Evolutionary conservation across 2,329 filamentous ascomycete genomes (phyloP), one percentile per base, ranked within the genome.

Genomic region (Sodiomyces alkalinus): DNA sequence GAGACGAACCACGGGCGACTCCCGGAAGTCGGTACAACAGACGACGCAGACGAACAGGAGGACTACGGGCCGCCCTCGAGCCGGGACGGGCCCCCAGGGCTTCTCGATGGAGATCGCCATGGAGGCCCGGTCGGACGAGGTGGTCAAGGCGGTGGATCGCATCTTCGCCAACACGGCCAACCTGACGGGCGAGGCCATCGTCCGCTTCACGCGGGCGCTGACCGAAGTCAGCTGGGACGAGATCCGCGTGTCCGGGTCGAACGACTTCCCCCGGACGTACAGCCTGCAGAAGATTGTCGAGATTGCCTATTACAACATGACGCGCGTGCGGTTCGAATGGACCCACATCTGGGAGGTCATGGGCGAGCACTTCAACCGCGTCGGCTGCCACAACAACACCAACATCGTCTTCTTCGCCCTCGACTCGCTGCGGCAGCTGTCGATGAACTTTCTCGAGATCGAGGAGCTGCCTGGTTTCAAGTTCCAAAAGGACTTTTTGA

Each of bases 281-380:
- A 94, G 86, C 56, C 60, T 98, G 36, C 90, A 98, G 48, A 98
- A 98, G 54, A 72, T 98, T 37, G 92, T 98, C 11, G 90, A 98
- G 53, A 96, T 98, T 52, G 92, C 83, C 51, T 94, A 93, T 53
- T 98, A 98, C 70, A 98, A 98, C 59, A 98, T 98, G 90, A 85
- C 82, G 33, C 76, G 90, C 62, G 87, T 98, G 19, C 79, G 90
- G 43, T 96, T 96, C 43, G 90, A 98, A 49, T 98, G 90, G 90
- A 92, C 80, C 9, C 87, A 80, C 43, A 93, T 98, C 34, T 99
- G 90, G 90, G 80, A 81, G 37, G 80, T 98, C 2, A 68, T 99
- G n/a, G 90, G 90, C 10, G 81, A 93, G 47, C 92, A 99, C 48
- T 98, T 99, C 64, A 96, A 96, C 51, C 78, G 86, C 38, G 90